phyloP scores from a whole-genome alignment of 768 basidiomycete genomes.

The Astraeus odoratus region DNA sequence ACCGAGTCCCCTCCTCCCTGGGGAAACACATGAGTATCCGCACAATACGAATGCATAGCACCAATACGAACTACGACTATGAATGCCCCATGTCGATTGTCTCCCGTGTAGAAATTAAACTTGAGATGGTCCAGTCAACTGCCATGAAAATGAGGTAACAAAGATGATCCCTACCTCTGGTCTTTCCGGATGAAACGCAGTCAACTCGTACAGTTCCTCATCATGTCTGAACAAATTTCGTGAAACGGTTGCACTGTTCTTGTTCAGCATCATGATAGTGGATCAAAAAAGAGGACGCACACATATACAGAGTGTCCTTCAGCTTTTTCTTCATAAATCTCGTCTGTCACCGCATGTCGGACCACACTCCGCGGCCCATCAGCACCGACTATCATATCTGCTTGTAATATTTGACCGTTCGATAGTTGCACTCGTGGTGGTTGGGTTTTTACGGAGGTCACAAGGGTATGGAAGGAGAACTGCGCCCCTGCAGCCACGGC shows the following conservation, averaged over 20 bases:
- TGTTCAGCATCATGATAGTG: constrained; percentile 2
- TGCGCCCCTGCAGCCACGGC: constrained; percentile 43
- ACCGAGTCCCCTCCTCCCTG: constrained; percentile 34
- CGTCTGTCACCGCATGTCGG: constrained; percentile 27
- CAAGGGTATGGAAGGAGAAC: constrained; percentile 40
- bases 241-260: constrained; percentile 35
- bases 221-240: constrained; percentile 38
- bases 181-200: constrained; percentile 13
- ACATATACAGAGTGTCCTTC: constrained; percentile 38
- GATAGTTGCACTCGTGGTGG: constrained; percentile 29
- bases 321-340: constrained; percentile 23
- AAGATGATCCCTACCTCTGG: constrained; percentile 20
- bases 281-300: constrained; percentile 20
- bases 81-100: constrained; percentile 16
- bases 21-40: constrained; percentile 2
- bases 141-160: not conserved
- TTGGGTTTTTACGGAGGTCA: constrained; percentile 28
- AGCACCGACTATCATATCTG: constrained; percentile 56
- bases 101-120: constrained; percentile 24
- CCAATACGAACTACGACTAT: constrained; percentile 18
- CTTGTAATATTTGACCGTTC: constrained; percentile 38
- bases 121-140: constrained; percentile 2
- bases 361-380: constrained; percentile 50
- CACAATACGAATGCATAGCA: not conserved
- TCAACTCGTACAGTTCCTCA: constrained; percentile 32